These are phyloP conservation scores for Alternaria metachromatica DNA, from an alignment of 2,329 filamentous ascomycete genomes.

Conservation along the genomic window DNA sequence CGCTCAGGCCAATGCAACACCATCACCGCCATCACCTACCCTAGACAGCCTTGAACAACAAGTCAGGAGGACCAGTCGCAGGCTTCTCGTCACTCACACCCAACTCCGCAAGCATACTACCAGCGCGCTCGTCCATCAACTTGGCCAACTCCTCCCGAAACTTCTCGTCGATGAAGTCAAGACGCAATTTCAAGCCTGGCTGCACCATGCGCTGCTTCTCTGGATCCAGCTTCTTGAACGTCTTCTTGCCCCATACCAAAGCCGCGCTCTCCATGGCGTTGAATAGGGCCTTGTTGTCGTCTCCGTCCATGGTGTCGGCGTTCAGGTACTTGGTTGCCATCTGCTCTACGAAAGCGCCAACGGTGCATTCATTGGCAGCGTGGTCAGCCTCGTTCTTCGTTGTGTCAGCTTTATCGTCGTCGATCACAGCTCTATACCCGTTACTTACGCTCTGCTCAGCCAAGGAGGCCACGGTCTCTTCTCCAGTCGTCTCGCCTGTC, in stretches of 20 bases:
- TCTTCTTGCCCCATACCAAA: slow-evolving; percentile 17
- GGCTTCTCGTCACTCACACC: neutral
- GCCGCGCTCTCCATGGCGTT: slow-evolving; percentile 14
- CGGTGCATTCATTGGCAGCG: neutral
- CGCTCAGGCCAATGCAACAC: neutral
- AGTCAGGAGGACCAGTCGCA: neutral
- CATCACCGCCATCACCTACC: neutral
- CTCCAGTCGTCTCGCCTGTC: neutral
- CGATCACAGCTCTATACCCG: too few species aligned
- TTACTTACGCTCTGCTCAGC: slow-evolving; percentile 3
- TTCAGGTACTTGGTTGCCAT: slow-evolving; percentile 6
- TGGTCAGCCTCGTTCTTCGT: neutral
- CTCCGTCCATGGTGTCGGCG: slow-evolving; percentile 7
- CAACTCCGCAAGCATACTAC: neutral
- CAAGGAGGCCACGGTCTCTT: neutral
- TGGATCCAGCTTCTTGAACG: slow-evolving; percentile 4
- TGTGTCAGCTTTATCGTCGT: neutral
- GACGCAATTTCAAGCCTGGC: slow-evolving; percentile 20
- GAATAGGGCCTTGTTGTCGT: slow-evolving; percentile 20
- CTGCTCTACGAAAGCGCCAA: slow-evolving; percentile 11
- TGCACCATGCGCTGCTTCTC: slow-evolving; percentile 1
- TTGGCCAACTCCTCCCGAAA: slow-evolving; percentile 12
- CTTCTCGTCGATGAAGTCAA: slow-evolving; percentile 15
- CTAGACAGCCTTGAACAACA: neutral
- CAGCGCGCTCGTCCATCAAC: slow-evolving; percentile 7